Conservation (phyloP, 495 filamentous ascomycete genomes). For the Friedmanniomyces endolithicus region DNA sequence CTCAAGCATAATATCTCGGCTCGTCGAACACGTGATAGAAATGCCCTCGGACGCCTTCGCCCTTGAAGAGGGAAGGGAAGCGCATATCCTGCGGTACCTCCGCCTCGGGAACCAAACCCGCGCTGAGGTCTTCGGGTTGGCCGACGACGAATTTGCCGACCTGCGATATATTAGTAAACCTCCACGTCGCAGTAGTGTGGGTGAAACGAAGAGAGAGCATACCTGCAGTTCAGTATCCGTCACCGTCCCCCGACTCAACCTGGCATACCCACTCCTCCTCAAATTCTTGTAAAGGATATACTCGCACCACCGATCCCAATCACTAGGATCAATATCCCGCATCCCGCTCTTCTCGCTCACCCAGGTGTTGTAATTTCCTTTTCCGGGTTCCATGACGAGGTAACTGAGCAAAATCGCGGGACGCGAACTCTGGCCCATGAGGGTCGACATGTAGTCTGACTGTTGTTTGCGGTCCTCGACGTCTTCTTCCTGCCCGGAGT, state of each 20-base stretch:
- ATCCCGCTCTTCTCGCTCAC: slow-evolving; percentile 78
- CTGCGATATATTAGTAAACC: slow-evolving; percentile 30
- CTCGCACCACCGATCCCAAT: slow-evolving; percentile 99
- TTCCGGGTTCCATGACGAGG: slow-evolving; percentile 74
- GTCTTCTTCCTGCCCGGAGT: slow-evolving; percentile 97
- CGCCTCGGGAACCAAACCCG: slow-evolving; percentile 50
- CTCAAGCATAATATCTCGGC: slow-evolving; percentile 50
- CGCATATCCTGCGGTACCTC: slow-evolving; percentile 60
- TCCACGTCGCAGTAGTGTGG: neutral
- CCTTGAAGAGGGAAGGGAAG: slow-evolving; percentile 82
- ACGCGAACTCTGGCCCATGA: slow-evolving; percentile 74
- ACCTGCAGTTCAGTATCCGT: slow-evolving; percentile 96
- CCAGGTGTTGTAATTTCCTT: slow-evolving; percentile 97
- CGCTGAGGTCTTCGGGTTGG: slow-evolving; percentile 43
- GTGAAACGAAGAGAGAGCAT: slow-evolving; percentile 26
- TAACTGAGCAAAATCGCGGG: slow-evolving; percentile 83
- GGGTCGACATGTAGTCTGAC: slow-evolving; percentile 68
- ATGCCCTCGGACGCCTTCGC: slow-evolving; percentile 78
- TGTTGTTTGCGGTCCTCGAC: slow-evolving; percentile 85
- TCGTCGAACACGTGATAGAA: slow-evolving; percentile 92
- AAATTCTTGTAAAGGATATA: slow-evolving; percentile 93
- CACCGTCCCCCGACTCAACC: slow-evolving; percentile 78
- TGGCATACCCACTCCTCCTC: slow-evolving; percentile 75
- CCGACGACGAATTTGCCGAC: slow-evolving; percentile 92
- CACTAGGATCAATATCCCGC: slow-evolving; percentile 84